Evolutionary conservation across 441 rosid species (phyloP), one percentile per base, ranked within the genome.

Genomic region (Kokia cookei): DNA sequence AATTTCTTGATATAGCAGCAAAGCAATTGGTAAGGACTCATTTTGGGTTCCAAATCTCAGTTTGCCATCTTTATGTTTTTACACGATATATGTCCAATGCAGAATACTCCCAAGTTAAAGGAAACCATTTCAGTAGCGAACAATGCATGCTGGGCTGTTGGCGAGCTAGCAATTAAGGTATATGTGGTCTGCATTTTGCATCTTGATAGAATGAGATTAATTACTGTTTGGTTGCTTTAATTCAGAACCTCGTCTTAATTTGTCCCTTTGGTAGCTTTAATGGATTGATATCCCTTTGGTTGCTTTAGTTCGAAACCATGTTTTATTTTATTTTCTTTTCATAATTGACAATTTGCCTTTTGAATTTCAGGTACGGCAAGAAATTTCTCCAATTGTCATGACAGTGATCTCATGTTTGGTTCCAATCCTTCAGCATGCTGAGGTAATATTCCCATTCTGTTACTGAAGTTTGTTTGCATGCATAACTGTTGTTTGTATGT

Each of bases 101-200:
- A 96, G 99, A 84, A 63, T 75, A 76, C 90, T 65, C 81, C 94
- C 75, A 85, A 85, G 82, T 86, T 86, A 77, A 86, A 82, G 85
- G 98, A 94, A 79, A 86, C 89, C 73, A 58, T 89, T 75, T 96
- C 98, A 74, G 99, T 91, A 3, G 99, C 98, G 48, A 96, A 96
- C 80, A 96, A 96, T 82, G 98, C 98, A 7, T 96, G 99, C 67
- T 96, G 99, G 99, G 98, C 99, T 68, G 90, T 96, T 66, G 99
- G 99, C 76, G 99, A 96, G 78, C 81, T 94, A 72, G 98, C 98
- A 9, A 86, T 96, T 76, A 96, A 96, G 94, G 99, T 93, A 78
- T 76, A 76, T 7, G 51, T 59, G 40, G 26, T 42, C 24, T 73
- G 68, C 17, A 13, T 37, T 26, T 55, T 61, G 55, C 51, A 15